Evolutionary conservation across 2,329 filamentous ascomycete genomes (phyloP).

Genomic region (Penicillium sp.): DNA sequence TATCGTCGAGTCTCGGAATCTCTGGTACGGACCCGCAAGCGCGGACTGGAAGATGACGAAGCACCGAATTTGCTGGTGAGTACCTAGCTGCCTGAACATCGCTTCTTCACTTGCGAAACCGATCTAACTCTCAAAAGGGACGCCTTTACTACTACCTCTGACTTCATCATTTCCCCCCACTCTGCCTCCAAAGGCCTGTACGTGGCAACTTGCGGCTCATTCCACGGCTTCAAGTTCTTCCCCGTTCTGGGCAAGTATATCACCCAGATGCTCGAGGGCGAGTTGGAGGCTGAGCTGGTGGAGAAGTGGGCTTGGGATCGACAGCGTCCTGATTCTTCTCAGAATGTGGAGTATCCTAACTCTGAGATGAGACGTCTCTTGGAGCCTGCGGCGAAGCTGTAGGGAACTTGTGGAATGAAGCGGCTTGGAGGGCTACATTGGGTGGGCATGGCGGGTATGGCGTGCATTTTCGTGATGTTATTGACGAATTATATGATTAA

Average conservation of each 20-base stretch:
- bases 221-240: constrained; percentile 35
- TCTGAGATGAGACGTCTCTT: constrained; percentile 59
- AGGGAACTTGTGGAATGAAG: constrained; percentile 4
- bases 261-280: constrained; percentile 31
- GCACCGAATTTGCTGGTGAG: constrained; percentile 68
- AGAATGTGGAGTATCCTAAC: constrained; percentile 60
- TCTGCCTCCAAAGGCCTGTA: constrained; percentile 45
- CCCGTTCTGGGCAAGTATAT: constrained; percentile 35
- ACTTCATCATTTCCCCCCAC: constrained; percentile 53
- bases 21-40: constrained; percentile 62
- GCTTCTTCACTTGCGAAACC: neutral
- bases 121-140: constrained; percentile 53
- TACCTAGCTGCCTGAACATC: constrained; percentile 5
- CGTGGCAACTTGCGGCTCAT: constrained; percentile 41
- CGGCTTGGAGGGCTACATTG: neutral
- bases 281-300: constrained; percentile 24
- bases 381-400: constrained; percentile 37
- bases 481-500: constrained; percentile 1
- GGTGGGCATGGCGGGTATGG: constrained; percentile 32
- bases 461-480: neutral
- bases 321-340: constrained; percentile 55
- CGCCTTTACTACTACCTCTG: constrained; percentile 62
- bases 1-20: constrained; percentile 57
- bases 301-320: constrained; percentile 50
- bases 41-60: constrained; percentile 61